Base-by-base conservation (phyloP, 805 yeast genomes). In the Wickerhamomyces xylosicus region DNA sequence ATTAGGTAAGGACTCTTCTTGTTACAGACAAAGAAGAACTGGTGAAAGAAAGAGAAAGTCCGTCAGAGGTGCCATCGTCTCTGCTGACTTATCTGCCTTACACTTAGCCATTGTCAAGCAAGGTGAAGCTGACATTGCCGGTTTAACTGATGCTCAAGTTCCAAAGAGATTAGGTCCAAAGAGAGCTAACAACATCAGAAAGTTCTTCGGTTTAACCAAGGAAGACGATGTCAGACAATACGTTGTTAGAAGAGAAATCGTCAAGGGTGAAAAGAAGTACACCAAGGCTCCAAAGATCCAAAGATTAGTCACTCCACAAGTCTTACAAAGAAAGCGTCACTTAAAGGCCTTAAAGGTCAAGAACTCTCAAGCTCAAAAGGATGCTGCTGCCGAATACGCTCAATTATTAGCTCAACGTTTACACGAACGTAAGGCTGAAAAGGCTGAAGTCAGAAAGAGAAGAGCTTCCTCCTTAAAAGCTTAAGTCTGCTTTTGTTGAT, bases 41-140 rank as follows among this genome's bases (percentile, higher is more conserved):
- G 98, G 98, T 82, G 98, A 92, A 81, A 85, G 98, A 78, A 92
- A 92, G 95, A 89, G 98, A 80, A 92, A 92, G 84, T 85, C 96
- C 53, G 97, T 92, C 63, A 89, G 97, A 79, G 98, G 98, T 70
- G 90, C 97, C 76, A 92, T 92, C 63, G 96, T 92, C 61, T 95
- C 85, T 67, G 79, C 83, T 66, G 98, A 92, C 74, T 77, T 92
- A 69, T 86, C 98, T 62, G 98, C 84, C 59, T 77, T 92, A 58
- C 80, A 97, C 54, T 79, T 92, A 62, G 79, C 86, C 61, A 72
- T 92, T 70, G 85, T 84, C 72, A 92, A 92, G 81, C 95, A 85
- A 74, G 98, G 98, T 72, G 98, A 92, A 53, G 66, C 72, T 57
- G 97, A 90, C 61, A 85, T 92, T 57, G 95, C 74, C 61, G 98